A percentile compares a stretch with the other conserved stretches of the same genome.
Conservation (phyloP, 805 yeast species). For the Sugiyamaella boreocaroliniensis region DNA sequence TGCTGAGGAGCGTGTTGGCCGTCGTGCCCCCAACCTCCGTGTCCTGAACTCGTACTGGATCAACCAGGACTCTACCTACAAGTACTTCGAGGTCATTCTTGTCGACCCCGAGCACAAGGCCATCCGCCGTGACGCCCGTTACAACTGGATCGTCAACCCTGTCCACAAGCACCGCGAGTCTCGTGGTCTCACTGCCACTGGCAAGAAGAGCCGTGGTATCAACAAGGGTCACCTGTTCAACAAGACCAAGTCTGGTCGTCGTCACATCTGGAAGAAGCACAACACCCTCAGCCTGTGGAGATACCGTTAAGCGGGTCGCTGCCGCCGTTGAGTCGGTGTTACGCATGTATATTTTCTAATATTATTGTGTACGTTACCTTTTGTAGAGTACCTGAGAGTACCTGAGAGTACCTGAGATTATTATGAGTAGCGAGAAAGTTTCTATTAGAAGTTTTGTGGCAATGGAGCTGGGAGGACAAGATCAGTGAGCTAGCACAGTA, state of each 20-base stretch:
- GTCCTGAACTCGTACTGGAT: conserved; percentile 99
- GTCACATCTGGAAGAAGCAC: conserved; percentile 99
- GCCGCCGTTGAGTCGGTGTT: background rate
- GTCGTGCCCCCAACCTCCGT: conserved; percentile 98
- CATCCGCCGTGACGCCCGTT: conserved; percentile 95
- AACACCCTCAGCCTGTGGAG: conserved; percentile 99
- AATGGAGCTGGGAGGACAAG: too few species aligned
- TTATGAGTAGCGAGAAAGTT: background rate
- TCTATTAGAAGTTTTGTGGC: too few species aligned
- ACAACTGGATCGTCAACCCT: conserved; percentile 99
- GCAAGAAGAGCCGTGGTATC: conserved; percentile 99
- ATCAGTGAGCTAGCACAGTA: too few species aligned
- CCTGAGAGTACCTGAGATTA: too few species aligned
- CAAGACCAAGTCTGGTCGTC: conserved; percentile 98
- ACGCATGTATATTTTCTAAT: background rate
- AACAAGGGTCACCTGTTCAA: conserved; percentile 99
- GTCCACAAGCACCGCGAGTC: conserved; percentile 99
- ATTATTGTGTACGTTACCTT: background rate
- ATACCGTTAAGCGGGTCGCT: conserved; percentile 72
- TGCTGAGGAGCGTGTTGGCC: conserved; percentile 99
- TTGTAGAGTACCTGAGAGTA: too few species aligned
- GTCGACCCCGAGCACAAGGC: conserved; percentile 98
- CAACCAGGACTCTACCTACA: conserved; percentile 99
- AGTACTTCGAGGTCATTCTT: conserved; percentile 96
- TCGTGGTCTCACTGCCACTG: conserved; percentile 97